Percentiles rank a stretch among this genome's conserved stretches.
Evolutionary conservation across 2,329 filamentous ascomycete species (phyloP).

Genomic region (Colletotrichum incanum): DNA sequence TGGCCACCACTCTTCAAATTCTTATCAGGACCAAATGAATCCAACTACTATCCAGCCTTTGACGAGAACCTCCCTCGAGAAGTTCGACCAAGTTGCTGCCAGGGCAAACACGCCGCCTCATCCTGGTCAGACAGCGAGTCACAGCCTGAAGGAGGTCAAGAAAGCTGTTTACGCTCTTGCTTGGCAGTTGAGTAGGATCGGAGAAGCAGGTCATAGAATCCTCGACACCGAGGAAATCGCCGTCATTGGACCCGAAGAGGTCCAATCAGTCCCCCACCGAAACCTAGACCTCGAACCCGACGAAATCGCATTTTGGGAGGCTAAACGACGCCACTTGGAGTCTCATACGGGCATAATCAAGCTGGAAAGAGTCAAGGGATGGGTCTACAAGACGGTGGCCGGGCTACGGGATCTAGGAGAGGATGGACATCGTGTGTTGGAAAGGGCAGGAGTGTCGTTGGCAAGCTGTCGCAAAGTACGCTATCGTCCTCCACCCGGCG

Average conservation of each 20-base stretch:
- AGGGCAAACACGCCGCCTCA: background rate
- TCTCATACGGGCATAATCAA: background rate
- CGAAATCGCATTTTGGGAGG: background rate
- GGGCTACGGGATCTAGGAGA: background rate
- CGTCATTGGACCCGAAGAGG: background rate
- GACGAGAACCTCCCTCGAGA: background rate
- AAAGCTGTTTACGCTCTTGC: background rate
- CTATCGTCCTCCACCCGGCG: background rate
- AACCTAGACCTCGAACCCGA: background rate
- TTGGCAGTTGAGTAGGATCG: background rate
- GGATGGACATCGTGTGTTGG: background rate
- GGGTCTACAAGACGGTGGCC: background rate
- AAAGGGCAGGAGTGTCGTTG: background rate
- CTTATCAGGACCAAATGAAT: background rate
- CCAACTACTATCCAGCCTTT: background rate
- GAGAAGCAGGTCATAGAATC: background rate
- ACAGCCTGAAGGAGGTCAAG: background rate
- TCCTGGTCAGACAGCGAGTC: background rate
- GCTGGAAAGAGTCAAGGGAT: constrained; percentile 3
- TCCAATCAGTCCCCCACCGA: background rate
- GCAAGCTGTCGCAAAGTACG: background rate
- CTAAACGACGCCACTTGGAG: background rate
- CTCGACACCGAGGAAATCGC: background rate
- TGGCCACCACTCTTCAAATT: background rate
- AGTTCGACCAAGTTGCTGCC: background rate